phyloP scores from a whole-genome alignment of 164 flowering plant genomes.

The Berberis vulgaris region DNA sequence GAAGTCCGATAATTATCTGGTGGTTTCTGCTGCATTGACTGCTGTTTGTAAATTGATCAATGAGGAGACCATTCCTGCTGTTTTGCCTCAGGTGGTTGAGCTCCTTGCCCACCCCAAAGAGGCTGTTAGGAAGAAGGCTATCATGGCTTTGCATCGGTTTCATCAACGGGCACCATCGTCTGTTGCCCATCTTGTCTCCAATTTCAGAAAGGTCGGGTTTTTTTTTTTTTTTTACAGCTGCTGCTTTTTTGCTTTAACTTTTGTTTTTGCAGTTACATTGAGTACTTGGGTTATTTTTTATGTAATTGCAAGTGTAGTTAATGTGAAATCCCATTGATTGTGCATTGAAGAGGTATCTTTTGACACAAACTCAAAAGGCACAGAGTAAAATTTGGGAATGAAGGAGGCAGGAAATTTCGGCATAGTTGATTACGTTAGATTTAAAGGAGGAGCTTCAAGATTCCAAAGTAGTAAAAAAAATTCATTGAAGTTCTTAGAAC shows the following conservation, averaged over 20 bases:
- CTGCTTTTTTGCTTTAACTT: neutral
- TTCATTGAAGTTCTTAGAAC: no score
- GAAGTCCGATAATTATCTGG: conserved; percentile 73
- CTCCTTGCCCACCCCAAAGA: conserved; percentile 70
- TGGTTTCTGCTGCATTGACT: conserved; percentile 84
- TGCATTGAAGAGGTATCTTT: no score
- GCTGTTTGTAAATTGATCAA: conserved; percentile 89
- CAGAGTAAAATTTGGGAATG: no score
- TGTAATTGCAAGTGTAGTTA: no score
- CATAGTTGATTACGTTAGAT: no score
- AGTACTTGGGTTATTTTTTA: neutral
- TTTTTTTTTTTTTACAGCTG: neutral
- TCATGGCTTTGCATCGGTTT: conserved; percentile 95
- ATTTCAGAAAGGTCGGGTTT: conserved; percentile 65
- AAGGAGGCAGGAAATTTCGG: no score
- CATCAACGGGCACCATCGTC: conserved; percentile 70
- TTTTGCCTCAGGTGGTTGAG: conserved; percentile 86
- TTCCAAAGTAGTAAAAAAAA: no score
- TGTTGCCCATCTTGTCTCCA: conserved; percentile 63
- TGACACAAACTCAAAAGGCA: no score
- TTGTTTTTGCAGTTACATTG: neutral
- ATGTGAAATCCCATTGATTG: no score
- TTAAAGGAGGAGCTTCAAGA: no score
- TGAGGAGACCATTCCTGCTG: conserved; percentile 99
- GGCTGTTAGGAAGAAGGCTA: conserved; percentile 92